A percentile compares a stretch with the other conserved stretches of the same genome.
Evolutionary conservation across 2,329 filamentous ascomycete genomes (phyloP).

Genomic region (Polychaeton citri): DNA sequence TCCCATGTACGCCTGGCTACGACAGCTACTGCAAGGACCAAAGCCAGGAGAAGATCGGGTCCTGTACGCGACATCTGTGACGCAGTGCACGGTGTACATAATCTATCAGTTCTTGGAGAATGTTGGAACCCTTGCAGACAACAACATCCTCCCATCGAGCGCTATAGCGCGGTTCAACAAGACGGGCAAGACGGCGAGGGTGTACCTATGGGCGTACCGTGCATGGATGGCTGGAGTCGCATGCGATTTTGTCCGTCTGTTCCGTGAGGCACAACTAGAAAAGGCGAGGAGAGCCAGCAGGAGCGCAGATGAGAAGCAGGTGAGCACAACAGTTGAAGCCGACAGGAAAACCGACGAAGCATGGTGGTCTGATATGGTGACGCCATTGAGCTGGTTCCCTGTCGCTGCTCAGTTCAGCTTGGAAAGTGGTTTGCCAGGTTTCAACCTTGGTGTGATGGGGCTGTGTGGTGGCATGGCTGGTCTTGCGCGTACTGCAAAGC

Average conservation of each 20-base stretch:
- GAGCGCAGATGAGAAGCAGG: constrained; percentile 11
- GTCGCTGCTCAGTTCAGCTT: constrained; percentile 29
- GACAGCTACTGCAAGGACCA: constrained; percentile 26
- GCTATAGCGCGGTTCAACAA: constrained; percentile 22
- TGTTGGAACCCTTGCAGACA: constrained; percentile 28
- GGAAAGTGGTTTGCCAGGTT: constrained; percentile 27
- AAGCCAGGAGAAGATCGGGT: constrained; percentile 29
- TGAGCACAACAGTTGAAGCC: constrained; percentile 17
- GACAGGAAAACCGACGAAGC: constrained; percentile 26
- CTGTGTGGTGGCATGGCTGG: constrained; percentile 28
- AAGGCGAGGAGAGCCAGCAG: constrained; percentile 17
- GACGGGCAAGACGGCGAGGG: constrained; percentile 20
- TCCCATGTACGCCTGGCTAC: constrained; percentile 32
- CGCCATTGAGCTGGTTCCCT: constrained; percentile 30
- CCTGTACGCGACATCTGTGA: constrained; percentile 27
- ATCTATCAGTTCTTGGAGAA: constrained; percentile 32
- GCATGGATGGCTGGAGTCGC: constrained; percentile 30
- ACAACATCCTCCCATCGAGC: constrained; percentile 23
- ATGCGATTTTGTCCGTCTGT: constrained; percentile 30
- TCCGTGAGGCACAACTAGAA: constrained; percentile 29
- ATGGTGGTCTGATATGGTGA: constrained; percentile 31
- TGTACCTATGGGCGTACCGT: constrained; percentile 29
- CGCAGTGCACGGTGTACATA: constrained; percentile 30
- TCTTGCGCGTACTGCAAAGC: constrained; percentile 16
- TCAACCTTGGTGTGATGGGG: constrained; percentile 32